phyloP scores from a whole-genome alignment of 2,329 filamentous ascomycete species.

The Colletotrichum chlorophyti region DNA sequence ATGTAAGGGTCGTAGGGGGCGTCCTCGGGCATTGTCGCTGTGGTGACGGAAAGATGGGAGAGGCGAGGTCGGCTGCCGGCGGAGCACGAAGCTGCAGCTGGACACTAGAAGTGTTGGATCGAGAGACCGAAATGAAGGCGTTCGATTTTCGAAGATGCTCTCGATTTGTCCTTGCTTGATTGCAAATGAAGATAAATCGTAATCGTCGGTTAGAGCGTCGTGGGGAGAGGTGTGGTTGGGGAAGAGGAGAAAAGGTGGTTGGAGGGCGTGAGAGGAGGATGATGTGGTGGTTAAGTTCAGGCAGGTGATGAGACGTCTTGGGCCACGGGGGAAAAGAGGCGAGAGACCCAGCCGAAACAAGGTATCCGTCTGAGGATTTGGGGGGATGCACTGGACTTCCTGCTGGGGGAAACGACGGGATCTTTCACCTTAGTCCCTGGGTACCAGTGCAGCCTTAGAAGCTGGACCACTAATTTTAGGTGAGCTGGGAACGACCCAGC shows the following conservation, averaged over 20 bases:
- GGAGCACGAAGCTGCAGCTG: conserved; percentile 14
- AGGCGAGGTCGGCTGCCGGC: not conserved
- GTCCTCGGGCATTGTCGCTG: conserved; percentile 58
- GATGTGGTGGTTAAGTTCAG: conserved; percentile 29
- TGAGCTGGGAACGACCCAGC: conserved; percentile 27
- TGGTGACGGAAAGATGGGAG: conserved; percentile 19
- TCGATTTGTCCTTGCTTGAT: conserved; percentile 9
- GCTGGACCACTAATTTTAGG: conserved; percentile 27
- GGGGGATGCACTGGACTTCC: conserved; percentile 16
- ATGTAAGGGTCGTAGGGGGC: conserved; percentile 90
- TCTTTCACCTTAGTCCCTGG: too few relatives aligned
- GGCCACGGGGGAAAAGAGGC: conserved; percentile 21
- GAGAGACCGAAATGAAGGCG: not conserved
- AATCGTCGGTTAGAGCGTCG: conserved; percentile 13
- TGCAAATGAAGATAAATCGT: conserved; percentile 5
- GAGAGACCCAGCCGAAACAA: conserved; percentile 28
- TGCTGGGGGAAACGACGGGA: conserved; percentile 4
- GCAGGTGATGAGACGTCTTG: conserved; percentile 30
- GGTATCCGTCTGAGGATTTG: conserved; percentile 29
- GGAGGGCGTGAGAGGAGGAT: conserved; percentile 22
- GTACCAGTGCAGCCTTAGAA: conserved; percentile 8
- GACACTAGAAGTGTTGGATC: not conserved
- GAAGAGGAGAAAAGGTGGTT: conserved; percentile 29
- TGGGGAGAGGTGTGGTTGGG: conserved; percentile 18
- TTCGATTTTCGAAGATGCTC: conserved; percentile 3